Percentiles rank a stretch among this genome's conserved stretches.
Conservation (phyloP, 2,329 filamentous ascomycete species). For the Arthrobotrys conoides region DNA sequence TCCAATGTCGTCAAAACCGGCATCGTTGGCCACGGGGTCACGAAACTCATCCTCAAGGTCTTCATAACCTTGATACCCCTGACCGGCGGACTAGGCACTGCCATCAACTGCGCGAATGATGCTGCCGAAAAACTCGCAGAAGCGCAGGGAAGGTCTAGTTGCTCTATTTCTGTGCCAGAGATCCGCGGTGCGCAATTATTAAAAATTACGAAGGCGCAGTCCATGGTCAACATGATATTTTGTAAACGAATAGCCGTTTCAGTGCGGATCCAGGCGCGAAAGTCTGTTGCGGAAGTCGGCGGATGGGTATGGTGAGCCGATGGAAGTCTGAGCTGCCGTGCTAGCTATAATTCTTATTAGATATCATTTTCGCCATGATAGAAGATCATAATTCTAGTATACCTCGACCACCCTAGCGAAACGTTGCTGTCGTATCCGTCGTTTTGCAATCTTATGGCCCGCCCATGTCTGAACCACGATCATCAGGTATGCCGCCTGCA, state of each 20-base stretch:
- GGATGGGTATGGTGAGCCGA: conserved; percentile 45
- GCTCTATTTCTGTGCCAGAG: conserved; percentile 38
- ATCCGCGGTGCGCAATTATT: conserved; percentile 50
- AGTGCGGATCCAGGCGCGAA: conserved; percentile 43
- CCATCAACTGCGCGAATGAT: conserved; percentile 46
- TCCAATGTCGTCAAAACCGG: conserved; percentile 44
- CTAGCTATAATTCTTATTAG: conserved; percentile 18
- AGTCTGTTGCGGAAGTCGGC: conserved; percentile 31
- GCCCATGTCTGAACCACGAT: conserved; percentile 58
- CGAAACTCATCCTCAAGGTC: conserved; percentile 41
- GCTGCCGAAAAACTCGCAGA: conserved; percentile 38
- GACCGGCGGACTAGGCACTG: conserved; percentile 32
- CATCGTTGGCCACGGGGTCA: conserved; percentile 26
- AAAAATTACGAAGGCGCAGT: conserved; percentile 54
- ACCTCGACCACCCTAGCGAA: conserved; percentile 47
- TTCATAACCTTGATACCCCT: conserved; percentile 48
- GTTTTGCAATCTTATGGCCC: conserved; percentile 48
- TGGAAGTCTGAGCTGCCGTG: conserved; percentile 40
- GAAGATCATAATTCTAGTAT: not conserved
- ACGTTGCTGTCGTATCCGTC: conserved; percentile 44
- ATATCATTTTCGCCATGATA: not conserved
- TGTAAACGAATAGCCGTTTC: conserved; percentile 49
- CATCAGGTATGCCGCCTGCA: conserved; percentile 56
- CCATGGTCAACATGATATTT: conserved; percentile 52
- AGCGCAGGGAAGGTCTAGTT: conserved; percentile 44